A percentile compares a stretch with the other conserved stretches of the same genome.
Conservation (phyloP, 2,329 filamentous ascomycete species). For the Epichloe sp. region DNA sequence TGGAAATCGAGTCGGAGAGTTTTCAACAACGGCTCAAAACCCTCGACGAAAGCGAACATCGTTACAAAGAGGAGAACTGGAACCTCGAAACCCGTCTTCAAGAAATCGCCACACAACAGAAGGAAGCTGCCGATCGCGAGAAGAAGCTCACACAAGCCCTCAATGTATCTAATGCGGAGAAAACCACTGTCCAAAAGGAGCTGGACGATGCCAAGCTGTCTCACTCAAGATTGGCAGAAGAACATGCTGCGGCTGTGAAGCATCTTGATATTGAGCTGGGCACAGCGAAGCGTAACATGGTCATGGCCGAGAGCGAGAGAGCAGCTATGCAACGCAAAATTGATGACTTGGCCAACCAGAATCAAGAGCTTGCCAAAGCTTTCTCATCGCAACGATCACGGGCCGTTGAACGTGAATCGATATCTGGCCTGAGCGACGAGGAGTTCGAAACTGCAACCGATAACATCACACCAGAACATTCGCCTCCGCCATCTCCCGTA, state of each 20-base stretch:
- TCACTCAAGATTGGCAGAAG: constrained; percentile 68
- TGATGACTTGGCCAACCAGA: constrained; percentile 77
- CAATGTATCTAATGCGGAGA: constrained; percentile 58
- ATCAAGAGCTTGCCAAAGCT: constrained; percentile 78
- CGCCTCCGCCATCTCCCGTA: constrained; percentile 77
- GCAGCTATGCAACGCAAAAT: constrained; percentile 69
- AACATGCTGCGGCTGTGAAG: constrained; percentile 63
- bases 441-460: constrained; percentile 53
- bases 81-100: constrained; percentile 86
- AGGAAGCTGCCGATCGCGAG: constrained; percentile 69
- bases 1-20: constrained; percentile 72
- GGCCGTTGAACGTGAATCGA: constrained; percentile 48
- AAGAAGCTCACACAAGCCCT: constrained; percentile 66
- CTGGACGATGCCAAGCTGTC: constrained; percentile 77
- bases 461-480: constrained; percentile 71
- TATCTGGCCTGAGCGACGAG: constrained; percentile 46
- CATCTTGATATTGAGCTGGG: constrained; percentile 83
- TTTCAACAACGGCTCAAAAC: constrained; percentile 68
- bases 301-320: constrained; percentile 66
- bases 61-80: constrained; percentile 98
- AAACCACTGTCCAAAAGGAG: constrained; percentile 67
- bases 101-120: constrained; percentile 60
- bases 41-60: constrained; percentile 85
- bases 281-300: constrained; percentile 66
- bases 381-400: constrained; percentile 62